Conservation (phyloP, 2,329 filamentous ascomycete genomes). For the Apiospora hydei region DNA sequence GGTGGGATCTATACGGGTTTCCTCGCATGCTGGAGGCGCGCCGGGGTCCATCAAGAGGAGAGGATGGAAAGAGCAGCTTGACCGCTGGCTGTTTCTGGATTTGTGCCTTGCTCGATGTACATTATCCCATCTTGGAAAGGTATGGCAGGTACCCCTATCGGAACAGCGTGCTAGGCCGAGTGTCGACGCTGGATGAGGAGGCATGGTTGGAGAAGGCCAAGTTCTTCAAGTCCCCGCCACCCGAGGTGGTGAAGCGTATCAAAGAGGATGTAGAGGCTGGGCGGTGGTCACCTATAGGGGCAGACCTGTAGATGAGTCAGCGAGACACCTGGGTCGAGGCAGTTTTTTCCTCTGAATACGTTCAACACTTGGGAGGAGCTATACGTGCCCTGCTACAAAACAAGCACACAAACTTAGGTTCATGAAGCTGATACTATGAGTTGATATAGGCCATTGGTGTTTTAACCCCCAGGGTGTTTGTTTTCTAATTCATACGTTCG, state of each 20-base stretch:
- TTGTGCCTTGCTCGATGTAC: conserved; percentile 38
- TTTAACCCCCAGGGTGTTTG: neutral
- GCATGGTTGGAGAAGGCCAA: conserved; percentile 33
- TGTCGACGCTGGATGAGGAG: conserved; percentile 36
- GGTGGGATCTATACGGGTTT: conserved; percentile 36
- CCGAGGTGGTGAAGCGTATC: conserved; percentile 30
- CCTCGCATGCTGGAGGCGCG: conserved; percentile 29
- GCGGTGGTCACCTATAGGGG: conserved; percentile 39
- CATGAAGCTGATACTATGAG: neutral
- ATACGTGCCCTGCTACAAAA: neutral
- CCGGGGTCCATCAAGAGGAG: conserved; percentile 27
- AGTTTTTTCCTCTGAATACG: neutral
- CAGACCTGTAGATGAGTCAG: neutral
- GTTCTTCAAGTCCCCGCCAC: conserved; percentile 30
- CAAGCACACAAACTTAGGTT: neutral
- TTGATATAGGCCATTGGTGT: neutral
- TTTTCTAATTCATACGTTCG: neutral
- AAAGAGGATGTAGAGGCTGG: conserved; percentile 29
- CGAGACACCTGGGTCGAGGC: neutral
- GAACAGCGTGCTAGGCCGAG: conserved; percentile 36
- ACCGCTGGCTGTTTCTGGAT: conserved; percentile 37
- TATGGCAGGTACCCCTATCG: conserved; percentile 41
- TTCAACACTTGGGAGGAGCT: neutral
- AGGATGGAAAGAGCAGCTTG: conserved; percentile 27
- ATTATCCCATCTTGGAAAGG: conserved; percentile 37